Evolutionary conservation across 805 yeast species (phyloP).

Genomic region (Wickerhamiella azymoides): DNA sequence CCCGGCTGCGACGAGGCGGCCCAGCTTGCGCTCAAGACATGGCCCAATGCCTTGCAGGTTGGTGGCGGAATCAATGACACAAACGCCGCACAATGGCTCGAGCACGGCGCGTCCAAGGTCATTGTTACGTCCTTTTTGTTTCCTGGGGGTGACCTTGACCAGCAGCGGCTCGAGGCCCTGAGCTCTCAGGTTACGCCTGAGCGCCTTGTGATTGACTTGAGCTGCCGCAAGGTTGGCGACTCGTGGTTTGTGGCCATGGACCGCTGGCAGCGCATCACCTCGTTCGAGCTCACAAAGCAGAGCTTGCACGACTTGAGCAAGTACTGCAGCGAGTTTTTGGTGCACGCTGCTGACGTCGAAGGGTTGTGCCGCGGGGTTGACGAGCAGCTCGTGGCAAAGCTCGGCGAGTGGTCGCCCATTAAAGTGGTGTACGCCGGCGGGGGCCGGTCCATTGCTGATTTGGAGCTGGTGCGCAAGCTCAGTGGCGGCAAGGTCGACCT

Average conservation of each 20-base stretch:
- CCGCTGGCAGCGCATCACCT: slow-evolving; percentile 89
- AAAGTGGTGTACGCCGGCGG: slow-evolving; percentile 96
- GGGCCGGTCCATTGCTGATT: slow-evolving; percentile 60
- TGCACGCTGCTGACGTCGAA: slow-evolving; percentile 98
- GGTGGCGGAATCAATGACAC: slow-evolving; percentile 81
- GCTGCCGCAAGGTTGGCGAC: slow-evolving; percentile 47
- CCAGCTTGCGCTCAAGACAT: slow-evolving; percentile 49
- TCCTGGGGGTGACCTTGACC: slow-evolving; percentile 41
- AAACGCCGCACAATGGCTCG: slow-evolving; percentile 71
- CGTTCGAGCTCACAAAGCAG: slow-evolving; percentile 38
- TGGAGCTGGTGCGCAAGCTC: slow-evolving; percentile 47
- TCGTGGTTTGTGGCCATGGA: slow-evolving; percentile 95
- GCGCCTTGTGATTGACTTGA: slow-evolving; percentile 71
- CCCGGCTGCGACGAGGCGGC: slow-evolving; percentile 77
- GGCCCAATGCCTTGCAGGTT: slow-evolving; percentile 66
- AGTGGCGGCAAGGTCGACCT: slow-evolving; percentile 78
- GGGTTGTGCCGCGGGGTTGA: slow-evolving; percentile 93
- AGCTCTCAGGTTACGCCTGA: slow-evolving; percentile 45
- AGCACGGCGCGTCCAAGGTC: slow-evolving; percentile 67
- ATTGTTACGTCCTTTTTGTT: slow-evolving; percentile 89
- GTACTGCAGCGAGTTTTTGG: slow-evolving; percentile 74
- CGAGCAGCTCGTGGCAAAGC: slow-evolving; percentile 49
- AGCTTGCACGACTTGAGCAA: slow-evolving; percentile 40
- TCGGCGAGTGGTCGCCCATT: slow-evolving; percentile 66
- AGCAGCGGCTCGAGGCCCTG: slow-evolving; percentile 39